A percentile compares a stretch with the other conserved stretches of the same genome.
Evolutionary conservation across 2,329 filamentous ascomycete genomes (phyloP).

Genomic region (Calonectria fujianensis): DNA sequence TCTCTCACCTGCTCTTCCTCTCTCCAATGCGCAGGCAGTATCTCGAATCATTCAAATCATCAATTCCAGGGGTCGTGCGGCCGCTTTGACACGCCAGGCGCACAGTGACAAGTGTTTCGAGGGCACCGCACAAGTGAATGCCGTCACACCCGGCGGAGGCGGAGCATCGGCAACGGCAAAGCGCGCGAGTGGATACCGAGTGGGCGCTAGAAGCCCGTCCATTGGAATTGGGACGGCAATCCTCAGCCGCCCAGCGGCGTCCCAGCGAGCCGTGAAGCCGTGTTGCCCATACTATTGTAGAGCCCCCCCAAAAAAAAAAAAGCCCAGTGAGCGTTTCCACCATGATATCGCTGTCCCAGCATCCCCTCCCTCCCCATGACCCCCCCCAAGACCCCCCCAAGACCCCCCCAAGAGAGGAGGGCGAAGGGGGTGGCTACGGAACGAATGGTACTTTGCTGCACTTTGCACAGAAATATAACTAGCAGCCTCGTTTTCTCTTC

Average conservation of each 20-base stretch:
- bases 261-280: slow-evolving; percentile 28
- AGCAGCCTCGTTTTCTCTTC: slow-evolving; percentile 6
- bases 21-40: background rate
- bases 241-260: slow-evolving; percentile 13
- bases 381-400: too few species aligned
- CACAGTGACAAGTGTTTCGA: slow-evolving; percentile 9
- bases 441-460: background rate
- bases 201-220: slow-evolving; percentile 39
- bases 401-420: too few species aligned
- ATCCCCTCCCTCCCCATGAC: too few species aligned
- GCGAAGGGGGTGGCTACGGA: background rate
- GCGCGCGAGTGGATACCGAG: slow-evolving; percentile 46
- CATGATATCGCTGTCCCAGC: too few species aligned
- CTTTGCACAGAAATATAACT: slow-evolving; percentile 6
- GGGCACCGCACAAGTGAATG: slow-evolving; percentile 14
- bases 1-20: background rate
- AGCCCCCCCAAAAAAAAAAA: background rate
- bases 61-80: background rate
- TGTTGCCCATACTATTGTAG: background rate
- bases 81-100: background rate
- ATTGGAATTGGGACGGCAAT: slow-evolving; percentile 39
- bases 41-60: background rate
- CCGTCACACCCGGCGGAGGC: slow-evolving; percentile 38
- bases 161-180: slow-evolving; percentile 36
- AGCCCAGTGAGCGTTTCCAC: too few species aligned